Evolutionary conservation across 78 protist genomes (phyloP).

Genomic region (Isochrysis galbana): DNA sequence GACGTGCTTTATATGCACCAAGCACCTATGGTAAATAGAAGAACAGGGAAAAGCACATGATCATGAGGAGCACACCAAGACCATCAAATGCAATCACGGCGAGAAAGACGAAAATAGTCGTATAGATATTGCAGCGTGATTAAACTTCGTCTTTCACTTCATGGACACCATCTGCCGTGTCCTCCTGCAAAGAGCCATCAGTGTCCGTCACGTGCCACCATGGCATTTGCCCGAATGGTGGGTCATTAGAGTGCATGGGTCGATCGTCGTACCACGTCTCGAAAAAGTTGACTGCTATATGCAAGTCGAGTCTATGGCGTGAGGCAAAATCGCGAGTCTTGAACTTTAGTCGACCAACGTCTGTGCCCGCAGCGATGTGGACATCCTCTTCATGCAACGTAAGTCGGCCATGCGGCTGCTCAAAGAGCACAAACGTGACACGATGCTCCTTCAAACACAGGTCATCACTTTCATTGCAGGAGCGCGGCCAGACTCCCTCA

Average conservation of each 20-base stretch:
- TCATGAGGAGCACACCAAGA: no score
- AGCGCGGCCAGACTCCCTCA: not conserved
- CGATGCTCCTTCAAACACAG: not conserved
- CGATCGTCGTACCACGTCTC: not conserved
- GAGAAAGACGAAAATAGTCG: no score
- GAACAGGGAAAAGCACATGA: no score
- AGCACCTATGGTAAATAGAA: no score
- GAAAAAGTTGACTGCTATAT: not conserved
- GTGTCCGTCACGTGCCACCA: not conserved
- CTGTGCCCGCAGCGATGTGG: no score
- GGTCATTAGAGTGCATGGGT: not conserved
- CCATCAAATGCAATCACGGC: no score
- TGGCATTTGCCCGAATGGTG: not conserved
- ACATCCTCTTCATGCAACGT: not conserved
- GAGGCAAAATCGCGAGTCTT: not conserved
- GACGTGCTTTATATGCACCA: no score
- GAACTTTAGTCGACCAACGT: not conserved
- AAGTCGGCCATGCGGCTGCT: not conserved
- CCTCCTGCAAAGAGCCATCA: no score
- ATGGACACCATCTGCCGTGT: no score
- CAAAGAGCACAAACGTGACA: not conserved
- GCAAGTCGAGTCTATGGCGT: not conserved
- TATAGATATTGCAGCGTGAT: no score
- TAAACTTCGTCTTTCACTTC: no score
- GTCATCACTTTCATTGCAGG: not conserved